Evolutionary conservation across 2,329 filamentous ascomycete species (phyloP).

Genomic region (Paradendryphiella salina): DNA sequence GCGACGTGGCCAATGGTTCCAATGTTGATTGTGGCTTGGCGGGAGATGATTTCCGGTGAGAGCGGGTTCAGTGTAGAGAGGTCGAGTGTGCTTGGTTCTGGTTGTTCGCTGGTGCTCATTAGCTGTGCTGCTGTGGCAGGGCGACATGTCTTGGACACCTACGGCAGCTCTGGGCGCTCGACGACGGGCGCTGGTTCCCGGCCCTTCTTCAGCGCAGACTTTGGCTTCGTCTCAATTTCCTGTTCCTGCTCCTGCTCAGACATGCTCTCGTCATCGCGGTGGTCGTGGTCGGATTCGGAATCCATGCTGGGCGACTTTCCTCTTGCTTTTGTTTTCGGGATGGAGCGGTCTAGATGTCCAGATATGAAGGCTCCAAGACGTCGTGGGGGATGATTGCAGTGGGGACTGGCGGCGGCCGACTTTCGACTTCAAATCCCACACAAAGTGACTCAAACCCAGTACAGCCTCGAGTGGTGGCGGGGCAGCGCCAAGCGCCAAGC

Average conservation of each 20-base stretch:
- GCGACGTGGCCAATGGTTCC: constrained; percentile 98
- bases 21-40: constrained; percentile 98
- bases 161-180: constrained; percentile 68
- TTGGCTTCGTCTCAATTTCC: constrained; percentile 64
- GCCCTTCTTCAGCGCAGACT: constrained; percentile 85
- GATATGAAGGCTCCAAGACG: neutral
- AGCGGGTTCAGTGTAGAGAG: constrained; percentile 78
- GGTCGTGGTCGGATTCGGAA: constrained; percentile 48
- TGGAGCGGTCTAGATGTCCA: neutral
- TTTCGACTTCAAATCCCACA: constrained; percentile 33
- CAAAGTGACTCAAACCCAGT: constrained; percentile 43
- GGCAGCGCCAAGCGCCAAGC: constrained; percentile 23
- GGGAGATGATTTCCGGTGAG: constrained; percentile 93
- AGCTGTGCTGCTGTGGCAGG: constrained; percentile 16
- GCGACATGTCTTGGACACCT: constrained; percentile 12
- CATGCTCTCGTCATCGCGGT: constrained; percentile 54
- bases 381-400: constrained; percentile 10
- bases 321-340: neutral
- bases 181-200: constrained; percentile 60
- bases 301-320: constrained; percentile 44
- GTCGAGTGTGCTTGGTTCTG: constrained; percentile 86
- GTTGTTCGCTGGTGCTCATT: constrained; percentile 65
- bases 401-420: constrained; percentile 13
- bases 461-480: constrained; percentile 29
- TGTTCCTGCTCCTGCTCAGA: constrained; percentile 64